Percentiles rank a stretch among this genome's conserved stretches.
Conservation (phyloP, 1,139 yeast species). For the Nadsonia starkeyi-henricii region DNA sequence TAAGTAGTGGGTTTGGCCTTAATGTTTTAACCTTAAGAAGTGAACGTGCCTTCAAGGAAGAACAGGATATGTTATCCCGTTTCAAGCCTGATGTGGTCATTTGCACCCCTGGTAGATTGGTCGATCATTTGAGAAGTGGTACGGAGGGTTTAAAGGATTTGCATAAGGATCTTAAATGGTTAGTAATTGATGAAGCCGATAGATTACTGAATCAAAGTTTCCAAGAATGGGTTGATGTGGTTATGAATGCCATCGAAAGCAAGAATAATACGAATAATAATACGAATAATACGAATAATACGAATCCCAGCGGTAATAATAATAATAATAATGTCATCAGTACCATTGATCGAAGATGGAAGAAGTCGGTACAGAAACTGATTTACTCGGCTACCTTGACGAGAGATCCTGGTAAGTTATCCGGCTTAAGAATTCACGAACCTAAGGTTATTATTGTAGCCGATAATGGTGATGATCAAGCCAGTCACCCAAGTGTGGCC, state of each 20-base stretch:
- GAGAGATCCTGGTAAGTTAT: conserved; percentile 77
- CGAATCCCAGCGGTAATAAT: neutral
- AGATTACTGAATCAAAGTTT: conserved; percentile 77
- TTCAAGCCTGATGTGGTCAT: conserved; percentile 65
- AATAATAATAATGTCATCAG: neutral
- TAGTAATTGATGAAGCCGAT: conserved; percentile 93
- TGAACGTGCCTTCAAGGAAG: conserved; percentile 55
- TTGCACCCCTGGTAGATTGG: conserved; percentile 87
- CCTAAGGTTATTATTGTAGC: conserved; percentile 65
- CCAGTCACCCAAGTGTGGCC: conserved; percentile 15
- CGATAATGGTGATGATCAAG: conserved; percentile 11
- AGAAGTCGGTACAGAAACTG: conserved; percentile 37
- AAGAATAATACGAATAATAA: conserved; percentile 1
- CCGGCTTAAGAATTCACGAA: conserved; percentile 48
- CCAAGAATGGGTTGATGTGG: conserved; percentile 78
- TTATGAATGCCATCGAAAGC: conserved; percentile 37
- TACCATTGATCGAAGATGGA: conserved; percentile 12
- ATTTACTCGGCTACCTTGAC: conserved; percentile 90
- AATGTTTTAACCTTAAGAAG: conserved; percentile 43
- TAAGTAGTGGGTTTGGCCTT: conserved; percentile 57
- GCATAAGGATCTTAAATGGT: conserved; percentile 29
- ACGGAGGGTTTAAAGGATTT: conserved; percentile 15
- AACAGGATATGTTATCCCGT: conserved; percentile 33
- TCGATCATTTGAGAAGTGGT: conserved; percentile 54
- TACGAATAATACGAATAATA: neutral